phyloP scores from a whole-genome alignment of 352 stramenopile species.

The Phytophthora lateralis region DNA sequence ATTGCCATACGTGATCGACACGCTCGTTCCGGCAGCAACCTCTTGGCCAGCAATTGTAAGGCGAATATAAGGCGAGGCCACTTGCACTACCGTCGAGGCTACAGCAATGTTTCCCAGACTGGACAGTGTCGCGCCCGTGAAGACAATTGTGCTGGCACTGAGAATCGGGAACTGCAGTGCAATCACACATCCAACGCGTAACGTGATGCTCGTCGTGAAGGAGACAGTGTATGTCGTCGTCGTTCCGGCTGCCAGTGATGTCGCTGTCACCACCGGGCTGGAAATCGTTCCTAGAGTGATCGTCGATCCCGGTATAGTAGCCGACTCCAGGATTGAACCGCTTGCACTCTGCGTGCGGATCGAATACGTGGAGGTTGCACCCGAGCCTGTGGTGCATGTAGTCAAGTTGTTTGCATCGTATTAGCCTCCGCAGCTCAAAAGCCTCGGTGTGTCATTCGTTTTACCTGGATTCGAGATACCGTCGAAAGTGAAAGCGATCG shows the following conservation, averaged over 20 bases:
- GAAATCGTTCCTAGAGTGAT: constrained; percentile 38
- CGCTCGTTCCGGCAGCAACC: constrained; percentile 20
- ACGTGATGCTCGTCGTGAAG: constrained; percentile 46
- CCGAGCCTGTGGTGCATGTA: constrained; percentile 34
- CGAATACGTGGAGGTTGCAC: constrained; percentile 43
- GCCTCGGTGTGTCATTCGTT: background rate
- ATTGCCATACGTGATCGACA: constrained; percentile 48
- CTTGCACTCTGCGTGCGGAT: constrained; percentile 42
- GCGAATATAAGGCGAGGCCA: constrained; percentile 39
- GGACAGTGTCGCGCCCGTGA: constrained; percentile 28
- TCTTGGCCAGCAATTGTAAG: constrained; percentile 43
- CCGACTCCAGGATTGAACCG: constrained; percentile 42
- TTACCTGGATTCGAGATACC: constrained; percentile 67
- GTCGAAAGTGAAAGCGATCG: constrained; percentile 51
- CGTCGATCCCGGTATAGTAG: constrained; percentile 30
- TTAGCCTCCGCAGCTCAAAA: background rate
- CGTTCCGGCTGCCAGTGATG: constrained; percentile 39
- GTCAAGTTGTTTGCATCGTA: background rate
- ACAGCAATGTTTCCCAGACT: constrained; percentile 29
- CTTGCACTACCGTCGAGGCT: constrained; percentile 36
- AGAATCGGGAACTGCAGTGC: constrained; percentile 55
- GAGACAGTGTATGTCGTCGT: constrained; percentile 38
- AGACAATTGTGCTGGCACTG: constrained; percentile 42
- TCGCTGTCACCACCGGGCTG: constrained; percentile 31
- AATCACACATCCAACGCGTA: constrained; percentile 50